phyloP scores from a whole-genome alignment of 2,329 filamentous ascomycete genomes.

The Chalaropsis ovoidea region DNA sequence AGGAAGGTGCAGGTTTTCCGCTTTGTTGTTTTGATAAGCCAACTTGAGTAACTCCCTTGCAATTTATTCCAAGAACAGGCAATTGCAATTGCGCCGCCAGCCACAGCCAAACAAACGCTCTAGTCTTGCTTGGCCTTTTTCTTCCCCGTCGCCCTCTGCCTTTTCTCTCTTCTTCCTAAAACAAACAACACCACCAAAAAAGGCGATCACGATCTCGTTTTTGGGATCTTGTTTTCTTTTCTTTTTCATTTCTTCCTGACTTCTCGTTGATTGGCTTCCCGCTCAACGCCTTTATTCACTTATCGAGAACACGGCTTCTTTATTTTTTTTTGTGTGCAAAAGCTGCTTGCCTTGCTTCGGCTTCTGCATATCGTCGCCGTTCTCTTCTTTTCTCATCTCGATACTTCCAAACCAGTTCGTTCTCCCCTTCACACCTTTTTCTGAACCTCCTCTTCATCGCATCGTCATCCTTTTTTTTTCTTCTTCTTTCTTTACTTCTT shows the following conservation, averaged over 20 bases:
- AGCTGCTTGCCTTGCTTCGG: background rate
- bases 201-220: slow-evolving; percentile 1
- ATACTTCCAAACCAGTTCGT: slow-evolving; percentile 23
- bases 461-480: slow-evolving; percentile 16
- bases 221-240: background rate
- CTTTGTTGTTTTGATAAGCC: background rate
- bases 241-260: background rate
- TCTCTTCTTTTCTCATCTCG: slow-evolving; percentile 14
- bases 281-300: background rate
- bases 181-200: slow-evolving; percentile 4
- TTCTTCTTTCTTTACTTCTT: slow-evolving; percentile 10
- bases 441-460: slow-evolving; percentile 14
- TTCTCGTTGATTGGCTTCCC: background rate
- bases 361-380: slow-evolving; percentile 3
- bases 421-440: slow-evolving; percentile 17
- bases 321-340: background rate
- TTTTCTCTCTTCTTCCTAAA: background rate
- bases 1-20: background rate
- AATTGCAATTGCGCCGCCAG: slow-evolving; percentile 6
- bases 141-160: background rate
- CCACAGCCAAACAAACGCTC: background rate
- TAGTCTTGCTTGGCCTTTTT: slow-evolving; percentile 5
- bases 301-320: background rate
- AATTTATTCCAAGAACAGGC: background rate
- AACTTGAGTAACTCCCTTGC: background rate